phyloP scores from a whole-genome alignment of 129 eudicot species.

The Solidago caesia region DNA sequence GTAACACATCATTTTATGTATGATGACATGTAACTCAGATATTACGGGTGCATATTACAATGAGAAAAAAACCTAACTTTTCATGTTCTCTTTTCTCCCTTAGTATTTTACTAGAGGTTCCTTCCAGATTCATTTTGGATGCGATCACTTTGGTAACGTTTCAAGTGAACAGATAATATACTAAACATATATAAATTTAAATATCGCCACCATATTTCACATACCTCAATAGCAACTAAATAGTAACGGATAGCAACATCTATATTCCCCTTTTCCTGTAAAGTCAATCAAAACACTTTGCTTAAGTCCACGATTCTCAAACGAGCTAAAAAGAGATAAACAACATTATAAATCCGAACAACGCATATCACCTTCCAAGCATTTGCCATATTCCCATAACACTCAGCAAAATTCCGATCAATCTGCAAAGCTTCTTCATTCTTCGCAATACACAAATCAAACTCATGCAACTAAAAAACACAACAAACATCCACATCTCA shows the following conservation, averaged over 20 bases:
- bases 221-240: conserved; percentile 88
- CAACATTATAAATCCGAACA: background rate
- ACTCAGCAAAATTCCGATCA: conserved; percentile 91
- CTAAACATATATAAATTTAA: too few relatives aligned
- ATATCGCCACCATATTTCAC: conserved; percentile 19
- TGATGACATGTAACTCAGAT: too few relatives aligned
- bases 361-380: conserved; percentile 78
- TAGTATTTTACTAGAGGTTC: too few relatives aligned
- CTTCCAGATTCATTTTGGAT: too few relatives aligned
- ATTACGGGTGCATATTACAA: too few relatives aligned
- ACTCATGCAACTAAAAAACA: conserved; percentile 68
- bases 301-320: too few relatives aligned
- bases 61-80: too few relatives aligned
- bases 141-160: too few relatives aligned
- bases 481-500: background rate
- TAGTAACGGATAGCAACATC: conserved; percentile 92
- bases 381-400: conserved; percentile 99
- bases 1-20: too few relatives aligned
- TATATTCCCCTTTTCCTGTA: conserved; percentile 94
- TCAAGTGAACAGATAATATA: too few relatives aligned
- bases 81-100: too few relatives aligned
- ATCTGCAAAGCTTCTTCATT: conserved; percentile 91
- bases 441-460: conserved; percentile 75
- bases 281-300: background rate
- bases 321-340: background rate